These are phyloP conservation scores for Eucalyptus urophylla DNA, from an alignment of 345 rosid species.

Conservation along the genomic window DNA sequence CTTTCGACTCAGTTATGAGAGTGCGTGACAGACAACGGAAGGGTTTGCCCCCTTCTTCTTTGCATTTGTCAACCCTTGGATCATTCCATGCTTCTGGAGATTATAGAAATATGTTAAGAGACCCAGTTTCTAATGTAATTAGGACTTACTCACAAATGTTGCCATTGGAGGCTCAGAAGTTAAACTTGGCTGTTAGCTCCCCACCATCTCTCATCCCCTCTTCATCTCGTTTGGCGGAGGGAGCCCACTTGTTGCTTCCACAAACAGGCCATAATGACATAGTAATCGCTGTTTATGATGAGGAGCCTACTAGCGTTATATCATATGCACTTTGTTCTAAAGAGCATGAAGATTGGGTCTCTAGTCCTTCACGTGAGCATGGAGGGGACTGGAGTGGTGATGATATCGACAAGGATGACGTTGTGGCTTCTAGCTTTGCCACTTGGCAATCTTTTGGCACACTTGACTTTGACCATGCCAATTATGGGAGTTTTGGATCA, in stretches of 20 bases:
- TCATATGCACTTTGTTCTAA: slow-evolving; percentile 82
- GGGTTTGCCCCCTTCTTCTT: slow-evolving; percentile 50
- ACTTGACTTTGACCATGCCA: slow-evolving; percentile 45
- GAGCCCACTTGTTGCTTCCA: slow-evolving; percentile 69
- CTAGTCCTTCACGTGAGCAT: slow-evolving; percentile 21
- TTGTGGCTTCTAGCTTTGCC: slow-evolving; percentile 27
- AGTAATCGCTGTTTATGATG: slow-evolving; percentile 78
- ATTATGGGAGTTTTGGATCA: slow-evolving; percentile 36
- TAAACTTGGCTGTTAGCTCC: slow-evolving; percentile 37
- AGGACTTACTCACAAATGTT: slow-evolving; percentile 52
- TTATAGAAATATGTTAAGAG: slow-evolving; percentile 66
- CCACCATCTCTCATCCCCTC: slow-evolving; percentile 45
- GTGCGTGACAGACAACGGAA: slow-evolving; percentile 45
- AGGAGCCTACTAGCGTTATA: slow-evolving; percentile 83
- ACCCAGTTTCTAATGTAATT: slow-evolving; percentile 52
- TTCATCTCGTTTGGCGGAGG: slow-evolving; percentile 54
- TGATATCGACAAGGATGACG: slow-evolving; percentile 16
- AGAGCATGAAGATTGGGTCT: slow-evolving; percentile 70
- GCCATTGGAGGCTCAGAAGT: slow-evolving; percentile 58
- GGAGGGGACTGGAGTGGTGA: slow-evolving; percentile 25
- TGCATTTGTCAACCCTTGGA: slow-evolving; percentile 41
- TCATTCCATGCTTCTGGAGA: slow-evolving; percentile 94
- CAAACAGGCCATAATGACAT: slow-evolving; percentile 39
- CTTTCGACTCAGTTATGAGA: slow-evolving; percentile 82
- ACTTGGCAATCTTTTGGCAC: slow-evolving; percentile 63